Evolutionary conservation across 192 early-diverging fungal genomes (phyloP).

Genomic region (Tieghemiomyces parasiticus): DNA sequence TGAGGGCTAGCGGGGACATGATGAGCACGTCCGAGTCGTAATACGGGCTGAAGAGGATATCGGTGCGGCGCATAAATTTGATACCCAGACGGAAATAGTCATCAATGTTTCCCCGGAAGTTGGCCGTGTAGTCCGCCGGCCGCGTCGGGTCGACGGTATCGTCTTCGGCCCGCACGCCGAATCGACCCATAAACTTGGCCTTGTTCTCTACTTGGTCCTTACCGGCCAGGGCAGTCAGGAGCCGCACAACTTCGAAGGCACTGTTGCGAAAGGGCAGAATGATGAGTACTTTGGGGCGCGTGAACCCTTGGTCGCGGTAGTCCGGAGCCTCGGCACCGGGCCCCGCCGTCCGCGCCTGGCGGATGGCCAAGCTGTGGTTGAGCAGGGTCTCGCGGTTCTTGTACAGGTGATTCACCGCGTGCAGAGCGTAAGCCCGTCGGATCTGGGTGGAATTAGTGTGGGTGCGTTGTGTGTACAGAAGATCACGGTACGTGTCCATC

Average conservation of each 20-base stretch:
- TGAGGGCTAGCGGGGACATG: conserved; percentile 80
- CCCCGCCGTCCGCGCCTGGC: conserved; percentile 37
- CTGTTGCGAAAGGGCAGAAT: conserved; percentile 74
- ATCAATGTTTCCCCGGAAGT: conserved; percentile 90
- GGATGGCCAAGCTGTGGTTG: conserved; percentile 48
- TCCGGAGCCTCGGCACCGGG: conserved; percentile 51
- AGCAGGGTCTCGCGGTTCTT: conserved; percentile 63
- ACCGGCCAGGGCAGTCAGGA: conserved; percentile 58
- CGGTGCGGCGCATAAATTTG: conserved; percentile 69
- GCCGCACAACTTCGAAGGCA: conserved; percentile 63
- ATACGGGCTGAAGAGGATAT: conserved; percentile 79
- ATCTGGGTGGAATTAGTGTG: conserved; percentile 51
- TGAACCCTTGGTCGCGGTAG: conserved; percentile 89
- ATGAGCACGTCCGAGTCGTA: conserved; percentile 85
- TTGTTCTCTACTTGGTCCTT: conserved; percentile 78
- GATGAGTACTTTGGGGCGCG: conserved; percentile 82
- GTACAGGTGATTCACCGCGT: conserved; percentile 82
- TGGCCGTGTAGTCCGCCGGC: conserved; percentile 65
- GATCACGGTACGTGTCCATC: conserved; percentile 61
- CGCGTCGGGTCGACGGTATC: conserved; percentile 58
- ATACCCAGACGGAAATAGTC: conserved; percentile 89
- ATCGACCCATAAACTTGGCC: conserved; percentile 16
- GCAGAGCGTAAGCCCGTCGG: conserved; percentile 55
- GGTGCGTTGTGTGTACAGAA: conserved; percentile 48
- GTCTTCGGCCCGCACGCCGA: conserved; percentile 41